Evolutionary conservation across 2,329 filamentous ascomycete species (phyloP).

Genomic region (Tolypocladium album): DNA sequence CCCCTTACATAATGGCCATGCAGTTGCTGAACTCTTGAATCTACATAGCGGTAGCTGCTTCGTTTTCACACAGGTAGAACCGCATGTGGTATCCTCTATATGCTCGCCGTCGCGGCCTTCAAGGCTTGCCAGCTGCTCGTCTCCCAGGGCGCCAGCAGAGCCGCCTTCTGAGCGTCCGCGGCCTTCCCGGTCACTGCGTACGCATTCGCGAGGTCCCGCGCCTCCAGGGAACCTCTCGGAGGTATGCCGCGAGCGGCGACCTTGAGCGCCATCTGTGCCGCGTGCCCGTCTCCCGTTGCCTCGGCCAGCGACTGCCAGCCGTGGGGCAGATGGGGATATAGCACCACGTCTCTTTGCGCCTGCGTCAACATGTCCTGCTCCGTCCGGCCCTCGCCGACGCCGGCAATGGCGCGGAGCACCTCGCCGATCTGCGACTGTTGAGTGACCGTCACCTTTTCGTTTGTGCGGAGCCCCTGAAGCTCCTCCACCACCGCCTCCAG

Average conservation of each 20-base stretch:
- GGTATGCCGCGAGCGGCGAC: slow-evolving; percentile 68
- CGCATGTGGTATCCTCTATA: slow-evolving; percentile 3
- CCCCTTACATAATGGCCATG: not conserved
- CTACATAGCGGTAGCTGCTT: not conserved
- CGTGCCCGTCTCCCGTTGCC: slow-evolving; percentile 38
- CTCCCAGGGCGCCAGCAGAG: slow-evolving; percentile 76
- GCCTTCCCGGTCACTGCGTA: slow-evolving; percentile 63
- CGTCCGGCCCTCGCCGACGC: slow-evolving; percentile 37
- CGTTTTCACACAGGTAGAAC: not conserved
- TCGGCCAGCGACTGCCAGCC: slow-evolving; percentile 72
- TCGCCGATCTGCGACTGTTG: slow-evolving; percentile 63
- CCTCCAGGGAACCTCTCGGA: slow-evolving; percentile 56
- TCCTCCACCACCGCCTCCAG: slow-evolving; percentile 73
- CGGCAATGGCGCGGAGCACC: slow-evolving; percentile 64
- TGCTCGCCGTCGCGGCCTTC: slow-evolving; percentile 15
- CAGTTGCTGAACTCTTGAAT: not conserved
- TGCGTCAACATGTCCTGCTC: slow-evolving; percentile 48
- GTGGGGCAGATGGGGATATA: slow-evolving; percentile 66
- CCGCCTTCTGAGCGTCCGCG: slow-evolving; percentile 64
- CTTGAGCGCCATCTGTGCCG: slow-evolving; percentile 68
- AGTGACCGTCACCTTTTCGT: slow-evolving; percentile 47
- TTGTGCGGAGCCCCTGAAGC: slow-evolving; percentile 60
- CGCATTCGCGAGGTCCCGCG: slow-evolving; percentile 59
- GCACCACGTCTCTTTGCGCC: slow-evolving; percentile 66
- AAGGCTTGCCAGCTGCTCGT: slow-evolving; percentile 53